Evolutionary conservation across 2,329 filamentous ascomycete species (phyloP).

Genomic region (Fusarium guadeloupense): DNA sequence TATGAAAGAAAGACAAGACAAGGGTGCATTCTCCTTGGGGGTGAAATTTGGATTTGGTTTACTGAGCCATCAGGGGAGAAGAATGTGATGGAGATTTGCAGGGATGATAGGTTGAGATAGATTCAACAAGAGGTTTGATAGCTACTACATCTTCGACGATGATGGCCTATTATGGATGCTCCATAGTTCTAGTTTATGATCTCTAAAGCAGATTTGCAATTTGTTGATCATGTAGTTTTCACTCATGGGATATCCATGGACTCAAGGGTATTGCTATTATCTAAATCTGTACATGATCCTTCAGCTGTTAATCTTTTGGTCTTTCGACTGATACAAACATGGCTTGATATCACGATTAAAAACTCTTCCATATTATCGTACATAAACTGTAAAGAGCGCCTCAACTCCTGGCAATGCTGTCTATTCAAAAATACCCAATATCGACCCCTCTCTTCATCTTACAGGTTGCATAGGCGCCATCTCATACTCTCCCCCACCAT

Average conservation of each 20-base stretch:
- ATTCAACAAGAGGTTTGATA: constrained; percentile 1
- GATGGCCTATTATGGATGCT: too few species aligned
- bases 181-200: not conserved
- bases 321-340: too few species aligned
- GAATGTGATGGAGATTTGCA: not conserved
- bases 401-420: constrained; percentile 50
- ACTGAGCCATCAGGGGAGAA: not conserved
- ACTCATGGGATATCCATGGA: too few species aligned
- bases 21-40: constrained; percentile 22
- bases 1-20: constrained; percentile 4
- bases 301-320: too few species aligned
- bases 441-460: constrained; percentile 31
- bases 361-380: constrained; percentile 3
- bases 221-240: too few species aligned
- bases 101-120: constrained; percentile 8
- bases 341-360: not conserved
- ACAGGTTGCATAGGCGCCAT: constrained; percentile 59
- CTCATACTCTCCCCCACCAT: constrained; percentile 70
- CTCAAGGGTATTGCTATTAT: too few species aligned
- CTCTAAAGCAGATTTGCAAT: too few species aligned
- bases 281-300: too few species aligned
- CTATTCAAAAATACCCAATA: constrained; percentile 38
- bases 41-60: constrained; percentile 14
- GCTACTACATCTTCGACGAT: constrained; percentile 3
- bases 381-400: constrained; percentile 29